Percentiles rank a stretch among this genome's conserved stretches.
These are phyloP conservation scores for Symbiodinium pilosum DNA, from an alignment of 73 alveolate species.

Conservation along the genomic window DNA sequence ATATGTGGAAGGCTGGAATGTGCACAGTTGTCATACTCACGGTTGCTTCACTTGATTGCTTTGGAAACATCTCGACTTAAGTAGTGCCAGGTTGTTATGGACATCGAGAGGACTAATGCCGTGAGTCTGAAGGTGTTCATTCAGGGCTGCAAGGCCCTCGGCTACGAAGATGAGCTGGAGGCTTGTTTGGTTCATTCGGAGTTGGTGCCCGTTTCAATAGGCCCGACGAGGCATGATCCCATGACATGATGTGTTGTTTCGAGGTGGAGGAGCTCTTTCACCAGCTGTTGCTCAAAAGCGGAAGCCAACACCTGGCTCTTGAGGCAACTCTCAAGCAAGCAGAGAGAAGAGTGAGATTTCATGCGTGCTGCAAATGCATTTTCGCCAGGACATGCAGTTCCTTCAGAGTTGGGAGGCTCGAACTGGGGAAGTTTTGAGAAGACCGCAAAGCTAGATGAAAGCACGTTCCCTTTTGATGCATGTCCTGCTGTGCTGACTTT, in stretches of 20 bases:
- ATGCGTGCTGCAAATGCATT: neutral
- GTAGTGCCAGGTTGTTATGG: slow-evolving; percentile 41
- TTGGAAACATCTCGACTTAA: no score
- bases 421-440: neutral
- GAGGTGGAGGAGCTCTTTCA: slow-evolving; percentile 74
- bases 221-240: no score
- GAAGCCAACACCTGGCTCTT: slow-evolving; percentile 27
- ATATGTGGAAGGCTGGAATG: slow-evolving; percentile 69
- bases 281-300: slow-evolving; percentile 26
- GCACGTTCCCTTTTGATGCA: no score
- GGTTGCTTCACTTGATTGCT: no score
- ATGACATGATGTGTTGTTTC: neutral
- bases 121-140: slow-evolving; percentile 36
- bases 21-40: no score
- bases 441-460: no score
- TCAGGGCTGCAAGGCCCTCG: slow-evolving; percentile 78
- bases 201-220: no score
- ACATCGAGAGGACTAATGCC: slow-evolving; percentile 53
- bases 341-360: no score
- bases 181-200: neutral
- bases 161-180: slow-evolving; percentile 85
- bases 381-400: slow-evolving; percentile 59
- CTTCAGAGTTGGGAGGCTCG: slow-evolving; percentile 67
- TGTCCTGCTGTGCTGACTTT: no score
- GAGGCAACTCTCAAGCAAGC: slow-evolving; percentile 6